phyloP scores from a whole-genome alignment of 352 stramenopile genomes.

The Globisporangium splendens region DNA sequence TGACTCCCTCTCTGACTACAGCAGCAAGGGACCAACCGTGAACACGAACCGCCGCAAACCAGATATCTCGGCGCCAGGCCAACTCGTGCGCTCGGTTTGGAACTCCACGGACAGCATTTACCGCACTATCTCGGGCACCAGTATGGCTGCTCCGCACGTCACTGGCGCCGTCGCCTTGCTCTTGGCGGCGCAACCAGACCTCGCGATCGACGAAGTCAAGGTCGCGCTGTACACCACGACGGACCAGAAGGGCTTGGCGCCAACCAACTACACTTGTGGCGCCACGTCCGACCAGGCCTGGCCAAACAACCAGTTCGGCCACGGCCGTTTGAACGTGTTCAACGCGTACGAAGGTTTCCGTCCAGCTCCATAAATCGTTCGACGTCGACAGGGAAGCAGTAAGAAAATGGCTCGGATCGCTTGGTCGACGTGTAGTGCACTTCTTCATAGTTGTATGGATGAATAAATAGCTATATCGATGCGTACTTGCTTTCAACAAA shows the following conservation, averaged over 20 bases:
- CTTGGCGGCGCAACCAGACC: constrained; percentile 10
- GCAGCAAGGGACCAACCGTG: constrained; percentile 21
- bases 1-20: constrained; percentile 21
- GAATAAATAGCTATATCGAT: too few species aligned
- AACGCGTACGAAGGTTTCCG: constrained; percentile 6
- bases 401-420: too few species aligned
- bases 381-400: too few species aligned
- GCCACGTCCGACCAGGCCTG: not conserved
- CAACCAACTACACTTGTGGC: constrained; percentile 12
- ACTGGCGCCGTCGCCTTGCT: constrained; percentile 18
- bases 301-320: too few species aligned
- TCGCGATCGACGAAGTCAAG: constrained; percentile 8
- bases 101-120: constrained; percentile 4
- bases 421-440: too few species aligned
- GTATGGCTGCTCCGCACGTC: constrained; percentile 24
- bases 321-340: constrained; percentile 6
- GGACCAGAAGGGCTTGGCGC: constrained; percentile 4
- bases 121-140: constrained; percentile 13
- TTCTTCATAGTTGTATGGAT: too few species aligned
- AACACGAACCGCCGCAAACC: constrained; percentile 15
- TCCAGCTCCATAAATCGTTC: not conserved
- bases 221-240: too few species aligned
- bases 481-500: too few species aligned
- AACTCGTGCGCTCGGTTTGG: constrained; percentile 6
- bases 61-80: constrained; percentile 22